Conservation (phyloP, 2,329 filamentous ascomycete species). For the Xylariomycetidae sp. region DNA sequence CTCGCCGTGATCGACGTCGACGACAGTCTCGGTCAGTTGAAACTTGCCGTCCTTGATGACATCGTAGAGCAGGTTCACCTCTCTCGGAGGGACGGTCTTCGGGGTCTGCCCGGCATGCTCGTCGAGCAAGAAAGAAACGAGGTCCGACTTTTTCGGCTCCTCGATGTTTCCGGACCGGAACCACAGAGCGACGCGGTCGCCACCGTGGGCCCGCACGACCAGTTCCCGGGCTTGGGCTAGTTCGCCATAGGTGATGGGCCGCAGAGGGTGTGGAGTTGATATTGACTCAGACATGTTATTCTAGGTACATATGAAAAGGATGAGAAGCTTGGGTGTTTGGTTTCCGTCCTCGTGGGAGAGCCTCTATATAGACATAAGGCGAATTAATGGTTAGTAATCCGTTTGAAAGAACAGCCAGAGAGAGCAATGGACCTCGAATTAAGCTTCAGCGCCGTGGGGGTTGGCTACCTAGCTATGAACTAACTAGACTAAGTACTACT, state of each 20-base stretch:
- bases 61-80: constrained; percentile 42
- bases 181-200: constrained; percentile 16
- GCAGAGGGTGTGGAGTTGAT: constrained; percentile 23
- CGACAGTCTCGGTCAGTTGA: constrained; percentile 32
- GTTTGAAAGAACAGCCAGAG: too few relatives aligned
- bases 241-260: constrained; percentile 24
- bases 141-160: constrained; percentile 23
- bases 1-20: constrained; percentile 30
- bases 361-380: too few relatives aligned
- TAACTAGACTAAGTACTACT: too few relatives aligned
- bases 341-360: too few relatives aligned
- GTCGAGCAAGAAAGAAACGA: constrained; percentile 20
- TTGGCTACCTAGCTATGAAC: too few relatives aligned
- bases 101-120: constrained; percentile 23
- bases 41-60: constrained; percentile 28
- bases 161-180: constrained; percentile 23
- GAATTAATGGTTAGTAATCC: too few relatives aligned
- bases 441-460: too few relatives aligned
- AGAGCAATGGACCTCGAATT: too few relatives aligned
- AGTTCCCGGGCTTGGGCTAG: constrained; percentile 19
- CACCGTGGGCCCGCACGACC: constrained; percentile 18
- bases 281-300: too few relatives aligned
- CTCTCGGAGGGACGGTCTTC: constrained; percentile 29
- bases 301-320: too few relatives aligned
- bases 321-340: too few relatives aligned